phyloP scores from a whole-genome alignment of 1,139 yeast genomes.

The Debaryomycetaceae sp. region DNA sequence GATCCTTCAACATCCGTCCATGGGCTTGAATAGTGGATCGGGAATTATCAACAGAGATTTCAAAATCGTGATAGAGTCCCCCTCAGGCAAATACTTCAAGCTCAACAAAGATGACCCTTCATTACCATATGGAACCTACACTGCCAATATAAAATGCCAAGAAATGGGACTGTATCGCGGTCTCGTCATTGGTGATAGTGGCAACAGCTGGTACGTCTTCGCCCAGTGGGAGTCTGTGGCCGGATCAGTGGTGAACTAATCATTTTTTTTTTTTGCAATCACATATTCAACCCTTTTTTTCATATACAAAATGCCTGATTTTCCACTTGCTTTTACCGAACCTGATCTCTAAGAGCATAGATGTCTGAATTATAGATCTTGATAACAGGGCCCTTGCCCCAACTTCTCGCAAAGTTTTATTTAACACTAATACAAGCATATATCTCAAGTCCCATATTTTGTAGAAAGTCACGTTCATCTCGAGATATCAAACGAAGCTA shows the following conservation, averaged over 20 bases:
- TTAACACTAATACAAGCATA: not conserved
- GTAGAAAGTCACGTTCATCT: not conserved
- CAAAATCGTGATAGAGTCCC: conserved; percentile 73
- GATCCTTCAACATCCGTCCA: conserved; percentile 61
- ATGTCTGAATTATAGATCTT: not conserved
- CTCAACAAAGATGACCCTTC: conserved; percentile 46
- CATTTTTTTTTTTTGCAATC: not conserved
- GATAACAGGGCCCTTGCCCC: not conserved
- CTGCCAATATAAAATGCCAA: conserved; percentile 52
- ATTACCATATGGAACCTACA: conserved; percentile 54
- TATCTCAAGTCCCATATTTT: not conserved
- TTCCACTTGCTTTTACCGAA: not conserved
- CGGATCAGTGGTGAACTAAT: conserved; percentile 15
- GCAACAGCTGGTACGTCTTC: conserved; percentile 83
- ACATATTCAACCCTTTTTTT: not conserved
- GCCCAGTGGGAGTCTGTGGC: conserved; percentile 80
- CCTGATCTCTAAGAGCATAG: not conserved
- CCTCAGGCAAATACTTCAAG: conserved; percentile 74
- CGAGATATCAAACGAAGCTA: no score
- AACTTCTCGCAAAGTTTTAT: no score
- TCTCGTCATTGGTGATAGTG: conserved; percentile 73
- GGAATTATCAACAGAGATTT: conserved; percentile 41
- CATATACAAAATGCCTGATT: not conserved
- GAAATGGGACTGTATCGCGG: conserved; percentile 85
- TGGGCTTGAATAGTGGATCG: conserved; percentile 41